Conservation (phyloP, 164 flowering plant genomes). For the Protea cynaroides region DNA sequence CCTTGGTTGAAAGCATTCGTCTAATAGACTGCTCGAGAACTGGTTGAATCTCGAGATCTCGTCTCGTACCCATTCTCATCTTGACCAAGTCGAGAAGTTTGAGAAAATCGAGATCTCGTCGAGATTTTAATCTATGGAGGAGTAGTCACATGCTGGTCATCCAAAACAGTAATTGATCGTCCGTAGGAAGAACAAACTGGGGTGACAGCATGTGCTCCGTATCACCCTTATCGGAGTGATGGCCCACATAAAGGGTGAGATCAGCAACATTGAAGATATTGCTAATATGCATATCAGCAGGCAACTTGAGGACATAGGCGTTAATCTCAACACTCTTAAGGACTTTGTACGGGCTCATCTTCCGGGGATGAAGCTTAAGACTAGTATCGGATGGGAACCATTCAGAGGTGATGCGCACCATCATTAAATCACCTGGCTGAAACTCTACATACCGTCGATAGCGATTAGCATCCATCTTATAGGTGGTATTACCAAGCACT, state of each 20-base stretch:
- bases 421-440: not conserved
- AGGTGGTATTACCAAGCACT: not conserved
- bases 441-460: not conserved
- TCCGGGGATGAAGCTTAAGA: not conserved
- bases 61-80: not conserved
- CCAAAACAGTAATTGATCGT: not conserved
- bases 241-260: not conserved
- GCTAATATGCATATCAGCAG: not conserved
- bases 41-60: not conserved
- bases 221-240: not conserved
- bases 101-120: too few relatives aligned
- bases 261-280: not conserved
- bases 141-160: not conserved
- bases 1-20: not conserved
- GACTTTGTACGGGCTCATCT: not conserved
- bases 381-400: not conserved
- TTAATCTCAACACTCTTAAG: not conserved
- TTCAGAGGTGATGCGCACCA: not conserved
- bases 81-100: too few relatives aligned
- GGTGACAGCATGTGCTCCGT: not conserved
- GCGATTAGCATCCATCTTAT: not conserved
- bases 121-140: too few relatives aligned
- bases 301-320: not conserved
- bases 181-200: not conserved
- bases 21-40: not conserved